phyloP scores from a whole-genome alignment of 768 basidiomycete species.

The Trichaptum fuscoviolaceum region DNA sequence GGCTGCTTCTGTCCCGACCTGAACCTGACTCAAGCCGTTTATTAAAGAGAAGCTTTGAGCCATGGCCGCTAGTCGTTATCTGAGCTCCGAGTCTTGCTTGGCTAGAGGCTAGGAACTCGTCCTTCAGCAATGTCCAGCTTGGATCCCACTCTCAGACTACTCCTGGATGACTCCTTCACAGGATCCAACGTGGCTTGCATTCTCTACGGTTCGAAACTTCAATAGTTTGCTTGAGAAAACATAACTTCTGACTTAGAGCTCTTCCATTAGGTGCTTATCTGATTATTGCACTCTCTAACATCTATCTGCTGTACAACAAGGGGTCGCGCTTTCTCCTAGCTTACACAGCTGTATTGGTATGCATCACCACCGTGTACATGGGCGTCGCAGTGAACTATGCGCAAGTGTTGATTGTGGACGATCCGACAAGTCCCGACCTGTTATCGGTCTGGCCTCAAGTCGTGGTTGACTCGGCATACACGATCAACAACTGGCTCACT shows the following conservation, averaged over 20 bases:
- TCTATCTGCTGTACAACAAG: slow-evolving; percentile 3
- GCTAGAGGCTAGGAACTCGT: background rate
- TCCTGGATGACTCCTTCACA: background rate
- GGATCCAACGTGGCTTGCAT: background rate
- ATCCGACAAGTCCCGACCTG: background rate
- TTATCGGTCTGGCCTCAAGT: slow-evolving; percentile 8
- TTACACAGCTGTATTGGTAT: background rate
- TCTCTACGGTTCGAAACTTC: background rate
- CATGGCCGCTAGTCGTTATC: background rate
- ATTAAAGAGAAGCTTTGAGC: background rate
- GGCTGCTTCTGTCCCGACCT: background rate
- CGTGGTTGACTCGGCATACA: slow-evolving; percentile 6
- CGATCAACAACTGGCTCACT: slow-evolving; percentile 10
- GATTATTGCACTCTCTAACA: slow-evolving; percentile 6
- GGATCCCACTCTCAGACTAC: background rate
- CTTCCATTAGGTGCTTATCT: slow-evolving; percentile 1
- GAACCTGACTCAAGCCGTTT: background rate
- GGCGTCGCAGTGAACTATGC: slow-evolving; percentile 6
- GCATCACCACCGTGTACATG: slow-evolving; percentile 7
- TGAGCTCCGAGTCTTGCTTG: background rate
- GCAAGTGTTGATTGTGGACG: background rate
- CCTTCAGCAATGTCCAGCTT: background rate
- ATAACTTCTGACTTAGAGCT: background rate
- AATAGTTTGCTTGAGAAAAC: background rate
- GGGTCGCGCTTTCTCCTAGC: background rate